Base-by-base conservation (phyloP, 2,329 filamentous ascomycete genomes). In the Pestalotiopsis fici region DNA sequence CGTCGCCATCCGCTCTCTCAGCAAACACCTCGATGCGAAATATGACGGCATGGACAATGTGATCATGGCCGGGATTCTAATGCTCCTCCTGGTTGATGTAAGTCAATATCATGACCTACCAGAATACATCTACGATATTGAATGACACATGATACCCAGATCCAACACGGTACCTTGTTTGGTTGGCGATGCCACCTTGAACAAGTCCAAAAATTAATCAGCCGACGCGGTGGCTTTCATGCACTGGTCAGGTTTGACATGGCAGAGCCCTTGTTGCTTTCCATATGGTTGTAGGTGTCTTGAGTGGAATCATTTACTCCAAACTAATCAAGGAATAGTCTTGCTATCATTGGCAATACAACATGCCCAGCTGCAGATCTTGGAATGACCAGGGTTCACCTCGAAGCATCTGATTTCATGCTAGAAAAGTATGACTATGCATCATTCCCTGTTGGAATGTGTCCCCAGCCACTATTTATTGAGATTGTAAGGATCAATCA, bases 401-500 rank as follows among this genome's bases (percentile, higher is more conserved):
- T 60, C 12, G 57, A 31, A 2, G 57, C 28, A 18, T 21, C 37
- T 13, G 27, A 60, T 3, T 11, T 13, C 15, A 3, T 37, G 3
- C 15, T 60, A 13, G 57, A 60, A 11, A 12, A 21, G 28, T 37
- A 60, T 21, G 18, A 18, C 2, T 5, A 37, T 2, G 15, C 13
- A 18, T 11, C 69, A 5, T 72, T 70, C 21, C 68, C 72, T 1
- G 77, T 78, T 60, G 72, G 75, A 3, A 71, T 76, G 61, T 80
- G 73, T 43, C 79, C 80, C 0, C 67, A 71, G 3, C 55, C 72
- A 0, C 70, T 82, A 0, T 80, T 82, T 28, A 61, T 67, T 18
- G 76, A 78, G 43, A 74, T 79, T 7, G 72, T 81, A 59, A 73
- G 68, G 47, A 78, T 81, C 63, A 82, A 80, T 65, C 65, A 78